These are phyloP conservation scores for Vitis vinifera DNA, from an alignment of 164 flowering plant species.

Conservation along the genomic window DNA sequence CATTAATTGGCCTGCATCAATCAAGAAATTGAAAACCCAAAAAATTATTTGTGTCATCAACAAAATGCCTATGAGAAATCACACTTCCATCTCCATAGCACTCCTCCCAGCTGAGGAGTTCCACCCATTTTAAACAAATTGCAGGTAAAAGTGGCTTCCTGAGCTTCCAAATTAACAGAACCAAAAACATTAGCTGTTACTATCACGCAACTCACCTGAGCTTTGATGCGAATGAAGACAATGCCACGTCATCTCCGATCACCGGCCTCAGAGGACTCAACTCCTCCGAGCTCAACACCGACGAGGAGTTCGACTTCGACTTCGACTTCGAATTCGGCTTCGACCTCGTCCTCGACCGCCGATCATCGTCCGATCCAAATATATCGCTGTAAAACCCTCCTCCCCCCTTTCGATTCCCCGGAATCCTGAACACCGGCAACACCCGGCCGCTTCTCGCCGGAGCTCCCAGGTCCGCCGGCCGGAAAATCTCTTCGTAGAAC, in stretches of 20 bases:
- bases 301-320: conserved; percentile 65
- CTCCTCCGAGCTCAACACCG: conserved; percentile 78
- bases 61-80: background rate
- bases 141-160: too few relatives aligned
- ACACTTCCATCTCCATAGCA: background rate
- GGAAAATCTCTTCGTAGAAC: conserved; percentile 66
- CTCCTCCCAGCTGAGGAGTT: too few relatives aligned
- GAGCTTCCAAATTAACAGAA: too few relatives aligned
- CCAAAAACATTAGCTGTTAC: too few relatives aligned
- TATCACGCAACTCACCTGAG: conserved; percentile 55
- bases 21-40: background rate
- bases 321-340: conserved; percentile 35
- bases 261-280: conserved; percentile 59
- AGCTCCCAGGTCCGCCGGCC: conserved; percentile 28
- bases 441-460: conserved; percentile 35
- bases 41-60: too few relatives aligned
- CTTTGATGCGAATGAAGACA: conserved; percentile 55
- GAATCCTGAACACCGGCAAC: conserved; percentile 59
- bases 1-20: conserved; percentile 63
- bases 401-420: conserved; percentile 19
- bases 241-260: conserved; percentile 45
- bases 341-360: conserved; percentile 26
- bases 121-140: too few relatives aligned
- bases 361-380: conserved; percentile 50
- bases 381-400: conserved; percentile 57